phyloP scores from a whole-genome alignment of 139 green algal genomes.

The Nannochloris sp. region DNA sequence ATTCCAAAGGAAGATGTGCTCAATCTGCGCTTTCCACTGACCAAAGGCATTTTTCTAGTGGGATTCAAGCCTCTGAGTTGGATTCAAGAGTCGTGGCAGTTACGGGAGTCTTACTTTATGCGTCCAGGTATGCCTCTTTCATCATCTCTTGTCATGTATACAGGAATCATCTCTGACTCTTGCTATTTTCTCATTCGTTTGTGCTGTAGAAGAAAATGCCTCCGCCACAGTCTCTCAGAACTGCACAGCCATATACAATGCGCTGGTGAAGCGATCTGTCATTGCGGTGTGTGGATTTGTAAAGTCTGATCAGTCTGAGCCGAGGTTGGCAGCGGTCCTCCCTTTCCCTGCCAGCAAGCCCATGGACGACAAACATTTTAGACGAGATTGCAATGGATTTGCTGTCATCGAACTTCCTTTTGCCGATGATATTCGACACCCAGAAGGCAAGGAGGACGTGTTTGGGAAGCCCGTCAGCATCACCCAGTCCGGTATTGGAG shows the following conservation, averaged over 20 bases:
- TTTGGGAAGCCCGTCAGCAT: not conserved
- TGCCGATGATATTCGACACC: conserved; percentile 3
- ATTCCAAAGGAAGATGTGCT: not conserved
- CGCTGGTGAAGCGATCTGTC: not conserved
- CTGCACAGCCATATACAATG: too few species aligned
- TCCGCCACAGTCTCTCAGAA: too few species aligned
- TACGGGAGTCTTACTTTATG: not conserved
- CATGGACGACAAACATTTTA: too few species aligned
- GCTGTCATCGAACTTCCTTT: not conserved
- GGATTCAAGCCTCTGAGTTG: not conserved
- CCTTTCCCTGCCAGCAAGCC: not conserved
- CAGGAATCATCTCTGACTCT: too few species aligned
- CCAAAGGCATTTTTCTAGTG: not conserved
- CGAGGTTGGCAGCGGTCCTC: not conserved
- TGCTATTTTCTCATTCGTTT: too few species aligned
- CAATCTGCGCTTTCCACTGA: not conserved
- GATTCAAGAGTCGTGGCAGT: not conserved
- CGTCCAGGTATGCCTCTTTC: not conserved
- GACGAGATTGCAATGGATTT: not conserved
- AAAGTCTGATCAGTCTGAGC: not conserved
- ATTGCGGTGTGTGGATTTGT: not conserved
- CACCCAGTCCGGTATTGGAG: not conserved
- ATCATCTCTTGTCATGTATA: not conserved
- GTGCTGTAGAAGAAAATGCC: too few species aligned
- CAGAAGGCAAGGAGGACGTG: not conserved